These are phyloP conservation scores for Ogataea nitratoaversa DNA, from an alignment of 805 yeast species.

Conservation along the genomic window DNA sequence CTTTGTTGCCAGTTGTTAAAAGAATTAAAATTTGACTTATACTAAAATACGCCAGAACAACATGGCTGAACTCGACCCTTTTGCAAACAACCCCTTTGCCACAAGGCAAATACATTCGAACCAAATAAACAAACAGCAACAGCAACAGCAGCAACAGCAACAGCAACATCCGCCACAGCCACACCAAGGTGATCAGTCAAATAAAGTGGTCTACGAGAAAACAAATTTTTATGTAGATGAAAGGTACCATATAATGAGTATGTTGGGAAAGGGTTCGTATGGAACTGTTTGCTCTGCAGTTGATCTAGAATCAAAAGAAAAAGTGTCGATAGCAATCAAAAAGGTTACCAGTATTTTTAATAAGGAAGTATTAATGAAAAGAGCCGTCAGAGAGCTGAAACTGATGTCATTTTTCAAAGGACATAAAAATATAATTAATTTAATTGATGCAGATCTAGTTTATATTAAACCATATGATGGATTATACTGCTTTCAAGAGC, in stretches of 20 bases:
- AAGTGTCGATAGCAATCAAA: conserved; percentile 63
- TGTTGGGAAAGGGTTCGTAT: conserved; percentile 81
- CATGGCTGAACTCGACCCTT: neutral
- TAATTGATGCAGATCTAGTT: conserved; percentile 73
- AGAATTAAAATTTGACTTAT: neutral
- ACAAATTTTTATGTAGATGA: conserved; percentile 60
- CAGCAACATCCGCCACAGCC: conserved; percentile 10
- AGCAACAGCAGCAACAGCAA: conserved; percentile 4
- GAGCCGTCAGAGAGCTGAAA: conserved; percentile 82
- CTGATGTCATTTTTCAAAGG: conserved; percentile 82
- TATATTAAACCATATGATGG: conserved; percentile 72
- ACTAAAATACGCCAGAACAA: neutral
- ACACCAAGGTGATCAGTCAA: no score
- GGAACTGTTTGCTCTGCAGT: conserved; percentile 80
- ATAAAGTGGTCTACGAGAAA: conserved; percentile 39
- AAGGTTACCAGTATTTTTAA: conserved; percentile 69
- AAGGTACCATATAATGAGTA: conserved; percentile 51
- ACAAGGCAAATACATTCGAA: neutral
- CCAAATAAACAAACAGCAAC: neutral
- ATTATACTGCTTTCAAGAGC: conserved; percentile 82
- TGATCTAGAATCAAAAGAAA: conserved; percentile 40
- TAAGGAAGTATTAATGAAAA: conserved; percentile 60
- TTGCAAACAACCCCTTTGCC: neutral
- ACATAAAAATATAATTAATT: conserved; percentile 72
- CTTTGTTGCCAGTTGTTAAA: no score